Base-by-base conservation (phyloP, 805 yeast species). In the Kuraishia floccosa region DNA sequence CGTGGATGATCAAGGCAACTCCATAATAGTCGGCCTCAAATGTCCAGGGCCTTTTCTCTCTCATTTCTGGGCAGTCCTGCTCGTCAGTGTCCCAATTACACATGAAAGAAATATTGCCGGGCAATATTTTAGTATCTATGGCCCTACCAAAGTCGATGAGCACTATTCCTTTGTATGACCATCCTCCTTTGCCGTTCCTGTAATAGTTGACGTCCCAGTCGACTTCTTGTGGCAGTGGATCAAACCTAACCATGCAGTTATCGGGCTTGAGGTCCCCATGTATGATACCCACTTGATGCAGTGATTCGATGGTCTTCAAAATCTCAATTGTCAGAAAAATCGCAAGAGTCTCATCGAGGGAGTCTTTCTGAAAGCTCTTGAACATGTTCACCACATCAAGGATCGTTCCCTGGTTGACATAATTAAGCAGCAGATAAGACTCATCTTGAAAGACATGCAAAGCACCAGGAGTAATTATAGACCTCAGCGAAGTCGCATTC, bases 201-300 rank as follows among this genome's bases (percentile, higher is more conserved):
- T 46, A 42, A 34, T 61, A 65, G 12, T 28, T 30, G 21, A 39
- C 51, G 21, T 34, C 19, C 31, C 36, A 30, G 36, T 37, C 6
- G 33, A 33, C 14, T n/a, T 37, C 38, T 4, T 34, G 20, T 4
- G 39, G 42, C 1, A 36, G 39, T 17, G 43, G 35, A 11, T 57
- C 54, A 25, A 80, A 60, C 24, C 80, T 53, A 0, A 84, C 46
- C 93, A 86, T 80, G 39, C 91, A 81, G 47, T 85, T 86, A 39
- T 82, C 94, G 0, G 94, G 78, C 46, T 80, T 82, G 32, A 86
- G 51, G 48, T 86, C 94, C 2, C 94, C 93, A 54, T 86, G 96
- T 9, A 86, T 60, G 1, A 86, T 72, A 0, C 77, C 77, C 11
- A 66, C 51, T 0, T 52, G 49, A 45, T 86, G 96, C n/a, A 87